Percentiles rank a stretch among this genome's conserved stretches.
phyloP scores from a whole-genome alignment of 352 stramenopile genomes.

The Globisporangium perplexum region DNA sequence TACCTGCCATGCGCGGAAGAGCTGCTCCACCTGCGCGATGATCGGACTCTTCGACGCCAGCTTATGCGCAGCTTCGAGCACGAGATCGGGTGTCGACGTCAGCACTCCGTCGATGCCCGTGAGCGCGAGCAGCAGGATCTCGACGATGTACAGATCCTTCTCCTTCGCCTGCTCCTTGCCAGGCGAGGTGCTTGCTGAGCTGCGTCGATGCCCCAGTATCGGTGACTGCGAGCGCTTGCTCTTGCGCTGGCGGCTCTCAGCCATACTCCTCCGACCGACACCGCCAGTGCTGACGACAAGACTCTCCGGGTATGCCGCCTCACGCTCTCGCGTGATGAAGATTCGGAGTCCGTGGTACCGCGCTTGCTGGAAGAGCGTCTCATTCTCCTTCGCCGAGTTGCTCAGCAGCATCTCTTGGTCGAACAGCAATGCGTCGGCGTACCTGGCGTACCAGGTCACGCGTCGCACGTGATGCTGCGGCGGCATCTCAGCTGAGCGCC shows the following conservation, averaged over 20 bases:
- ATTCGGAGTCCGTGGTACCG: constrained; percentile 20
- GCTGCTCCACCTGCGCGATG: constrained; percentile 26
- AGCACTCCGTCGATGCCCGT: constrained; percentile 29
- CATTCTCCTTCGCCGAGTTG: constrained; percentile 27
- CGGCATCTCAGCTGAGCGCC: constrained; percentile 10
- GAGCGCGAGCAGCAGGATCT: constrained; percentile 30
- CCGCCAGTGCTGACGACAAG: neutral
- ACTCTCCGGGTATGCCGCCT: neutral
- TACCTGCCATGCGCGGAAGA: constrained; percentile 31
- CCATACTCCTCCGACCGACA: neutral
- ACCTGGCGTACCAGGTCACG: constrained; percentile 19
- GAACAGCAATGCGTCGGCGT: constrained; percentile 24
- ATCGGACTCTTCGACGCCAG: constrained; percentile 19
- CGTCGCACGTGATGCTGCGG: constrained; percentile 17
- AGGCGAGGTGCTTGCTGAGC: constrained; percentile 1
- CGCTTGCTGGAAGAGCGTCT: constrained; percentile 21
- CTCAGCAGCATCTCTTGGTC: constrained; percentile 27
- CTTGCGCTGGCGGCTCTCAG: neutral
- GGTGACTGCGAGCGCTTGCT: constrained; percentile 5
- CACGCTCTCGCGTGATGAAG: constrained; percentile 18
- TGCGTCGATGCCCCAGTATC: neutral
- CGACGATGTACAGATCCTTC: constrained; percentile 15
- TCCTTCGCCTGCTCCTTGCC: constrained; percentile 6
- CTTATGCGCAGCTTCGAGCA: constrained; percentile 19
- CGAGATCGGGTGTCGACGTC: constrained; percentile 19